These are phyloP conservation scores for Bremia lactucae DNA, from an alignment of 352 stramenopile species.

Conservation along the genomic window DNA sequence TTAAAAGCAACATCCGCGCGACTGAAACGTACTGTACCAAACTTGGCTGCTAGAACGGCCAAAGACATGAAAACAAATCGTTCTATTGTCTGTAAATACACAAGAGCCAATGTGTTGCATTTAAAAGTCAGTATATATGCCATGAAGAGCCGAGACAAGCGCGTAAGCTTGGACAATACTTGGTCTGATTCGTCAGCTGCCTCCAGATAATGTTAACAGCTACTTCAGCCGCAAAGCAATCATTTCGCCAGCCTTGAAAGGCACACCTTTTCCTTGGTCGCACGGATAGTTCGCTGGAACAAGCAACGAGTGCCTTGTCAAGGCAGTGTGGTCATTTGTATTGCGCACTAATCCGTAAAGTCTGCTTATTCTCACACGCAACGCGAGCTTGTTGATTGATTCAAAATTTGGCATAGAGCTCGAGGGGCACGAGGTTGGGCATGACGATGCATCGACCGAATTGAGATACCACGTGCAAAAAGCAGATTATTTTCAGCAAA, in stretches of 20 bases:
- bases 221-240: too few species aligned
- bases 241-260: too few species aligned
- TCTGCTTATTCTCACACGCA: slow-evolving; percentile 91
- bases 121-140: slow-evolving; percentile 49
- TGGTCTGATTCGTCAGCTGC: slow-evolving; percentile 9
- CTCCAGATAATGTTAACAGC: too few species aligned
- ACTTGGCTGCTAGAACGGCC: too few species aligned
- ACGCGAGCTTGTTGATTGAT: slow-evolving; percentile 82
- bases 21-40: too few species aligned
- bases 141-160: slow-evolving; percentile 48
- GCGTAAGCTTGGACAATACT: slow-evolving; percentile 21
- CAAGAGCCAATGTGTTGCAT: slow-evolving; percentile 36
- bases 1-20: too few species aligned
- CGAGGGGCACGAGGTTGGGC: too few species aligned
- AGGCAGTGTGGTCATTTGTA: too few species aligned
- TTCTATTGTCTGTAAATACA: slow-evolving; percentile 3
- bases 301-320: slow-evolving; percentile 85
- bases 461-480: too few species aligned
- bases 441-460: too few species aligned
- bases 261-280: slow-evolving; percentile 78
- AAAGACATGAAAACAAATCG: too few species aligned
- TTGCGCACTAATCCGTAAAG: slow-evolving; percentile 95
- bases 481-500: slow-evolving; percentile 75
- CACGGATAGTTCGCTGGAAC: slow-evolving; percentile 90
- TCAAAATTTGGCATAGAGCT: slow-evolving; percentile 98